A percentile compares a stretch with the other conserved stretches of the same genome.
Evolutionary conservation across 257 asterid genomes (phyloP).

Genomic region (Petunia secreta): DNA sequence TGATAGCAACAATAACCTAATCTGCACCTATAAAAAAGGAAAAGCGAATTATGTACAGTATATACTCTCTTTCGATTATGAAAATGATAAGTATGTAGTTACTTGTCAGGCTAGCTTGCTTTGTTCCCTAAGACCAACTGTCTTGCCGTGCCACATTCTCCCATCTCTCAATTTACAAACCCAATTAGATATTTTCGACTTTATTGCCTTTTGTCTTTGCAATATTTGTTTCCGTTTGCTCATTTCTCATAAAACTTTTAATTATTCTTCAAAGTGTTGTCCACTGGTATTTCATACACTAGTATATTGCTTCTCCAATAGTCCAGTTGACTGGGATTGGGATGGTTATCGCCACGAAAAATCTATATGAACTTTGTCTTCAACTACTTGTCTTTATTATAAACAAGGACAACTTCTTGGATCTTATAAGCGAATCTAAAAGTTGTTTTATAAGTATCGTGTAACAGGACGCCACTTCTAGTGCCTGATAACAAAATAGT

Average conservation of each 20-base stretch:
- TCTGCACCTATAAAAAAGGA: not conserved
- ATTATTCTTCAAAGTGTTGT: too few species aligned
- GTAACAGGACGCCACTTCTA: not conserved
- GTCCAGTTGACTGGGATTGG: not conserved
- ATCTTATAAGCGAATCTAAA: not conserved
- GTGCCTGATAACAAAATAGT: not conserved
- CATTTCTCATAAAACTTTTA: not conserved
- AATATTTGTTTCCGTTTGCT: too few species aligned
- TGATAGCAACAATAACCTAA: constrained; percentile 2
- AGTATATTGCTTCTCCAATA: too few species aligned
- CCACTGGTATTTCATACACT: too few species aligned
- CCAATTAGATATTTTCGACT: not conserved
- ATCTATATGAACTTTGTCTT: not conserved
- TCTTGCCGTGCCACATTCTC: not conserved
- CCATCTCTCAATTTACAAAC: not conserved
- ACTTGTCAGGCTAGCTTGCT: not conserved
- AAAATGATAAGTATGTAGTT: not conserved
- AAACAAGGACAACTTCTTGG: not conserved
- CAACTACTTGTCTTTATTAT: not conserved
- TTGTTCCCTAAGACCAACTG: not conserved
- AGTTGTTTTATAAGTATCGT: not conserved
- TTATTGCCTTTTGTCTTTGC: too few species aligned
- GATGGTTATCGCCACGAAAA: not conserved
- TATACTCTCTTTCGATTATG: constrained; percentile 16
- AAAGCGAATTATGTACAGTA: not conserved